Evolutionary conservation across 2,329 filamentous ascomycete genomes (phyloP).

Genomic region (Colletotrichum tabaci): DNA sequence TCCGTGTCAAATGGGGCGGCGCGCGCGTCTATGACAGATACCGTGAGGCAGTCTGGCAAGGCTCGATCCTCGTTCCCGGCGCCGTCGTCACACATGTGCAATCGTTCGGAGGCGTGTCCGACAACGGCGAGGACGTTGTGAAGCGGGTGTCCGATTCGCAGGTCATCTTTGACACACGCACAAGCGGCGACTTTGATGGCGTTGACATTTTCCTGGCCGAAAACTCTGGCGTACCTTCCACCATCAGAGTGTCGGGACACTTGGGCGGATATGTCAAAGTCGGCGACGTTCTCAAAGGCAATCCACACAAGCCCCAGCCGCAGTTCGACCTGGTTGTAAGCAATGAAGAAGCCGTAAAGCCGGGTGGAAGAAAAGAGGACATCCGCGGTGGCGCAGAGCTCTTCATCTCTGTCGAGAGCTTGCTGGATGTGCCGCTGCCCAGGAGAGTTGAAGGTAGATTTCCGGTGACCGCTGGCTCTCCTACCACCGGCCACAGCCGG

Average conservation of each 20-base stretch:
- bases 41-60: slow-evolving; percentile 52
- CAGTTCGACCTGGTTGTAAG: slow-evolving; percentile 42
- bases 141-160: slow-evolving; percentile 34
- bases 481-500: not conserved
- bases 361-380: slow-evolving; percentile 42
- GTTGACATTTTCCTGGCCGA: slow-evolving; percentile 45
- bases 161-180: slow-evolving; percentile 47
- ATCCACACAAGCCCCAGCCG: slow-evolving; percentile 49
- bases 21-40: slow-evolving; percentile 53
- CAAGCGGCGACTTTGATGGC: slow-evolving; percentile 51
- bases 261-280: slow-evolving; percentile 51
- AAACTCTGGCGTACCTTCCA: slow-evolving; percentile 14
- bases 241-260: slow-evolving; percentile 45
- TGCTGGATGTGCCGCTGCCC: slow-evolving; percentile 45
- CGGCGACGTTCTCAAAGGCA: slow-evolving; percentile 47
- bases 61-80: slow-evolving; percentile 45
- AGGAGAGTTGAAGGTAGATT: slow-evolving; percentile 44
- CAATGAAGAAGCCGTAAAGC: slow-evolving; percentile 28
- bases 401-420: slow-evolving; percentile 44
- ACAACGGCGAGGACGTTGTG: slow-evolving; percentile 46
- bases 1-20: slow-evolving; percentile 51
- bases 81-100: slow-evolving; percentile 42
- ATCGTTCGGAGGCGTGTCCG: slow-evolving; percentile 47
- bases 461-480: not conserved
- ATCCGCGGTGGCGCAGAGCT: slow-evolving; percentile 48